Base-by-base conservation (phyloP, 169 alveolate species). In the Eimeria praecox region DNA sequence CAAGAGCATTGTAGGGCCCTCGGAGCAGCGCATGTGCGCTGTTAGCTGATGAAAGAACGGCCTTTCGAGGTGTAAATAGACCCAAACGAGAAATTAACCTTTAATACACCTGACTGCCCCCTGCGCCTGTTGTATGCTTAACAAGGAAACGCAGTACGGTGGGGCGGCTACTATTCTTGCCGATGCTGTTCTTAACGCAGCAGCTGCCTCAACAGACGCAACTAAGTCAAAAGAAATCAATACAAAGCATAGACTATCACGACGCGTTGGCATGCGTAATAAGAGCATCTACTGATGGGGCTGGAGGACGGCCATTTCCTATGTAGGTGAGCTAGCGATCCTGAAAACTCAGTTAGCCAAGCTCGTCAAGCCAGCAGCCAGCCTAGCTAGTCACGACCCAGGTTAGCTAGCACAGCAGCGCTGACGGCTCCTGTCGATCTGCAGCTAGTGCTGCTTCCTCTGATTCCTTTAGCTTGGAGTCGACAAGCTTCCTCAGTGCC, bases 371-470 rank as follows among this genome's bases (percentile, higher is more conserved):
- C 78, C 78, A 66, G 78, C 78, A 30, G 42, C 46, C 44, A 30
- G 44, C 35, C 35, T 18, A 44, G 52, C 91, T 54, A 83, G 66
- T 49, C 59, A 80, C 69, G 30, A 80, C n/a, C 69, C 30, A n/a
- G 33, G 20, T 49, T 44, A 54, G 77, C 75, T 83, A 83, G 40
- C 33, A 18, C 1, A 83, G 56, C 77, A 52, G 75, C 77, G 52
- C 30, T 24, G 64, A 33, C 12, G 82, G 18, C 22, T 62, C 52
- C 46, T 87, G 22, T 16, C 82, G 56, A 62, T 87, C 93, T 62
- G 93, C 93, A 54, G 93, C 93, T 30, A 87, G 82, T 5, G 93
- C 93, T n/a, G 83, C 93, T 10, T 56, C 93, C 64, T 87, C 35
- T 56, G 93, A 49, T 38, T 87, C 93, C 22, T 46, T 69, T 2